These are phyloP conservation scores for Alternaria hordeiaustralica DNA, from an alignment of 2,329 filamentous ascomycete species.

Conservation along the genomic window DNA sequence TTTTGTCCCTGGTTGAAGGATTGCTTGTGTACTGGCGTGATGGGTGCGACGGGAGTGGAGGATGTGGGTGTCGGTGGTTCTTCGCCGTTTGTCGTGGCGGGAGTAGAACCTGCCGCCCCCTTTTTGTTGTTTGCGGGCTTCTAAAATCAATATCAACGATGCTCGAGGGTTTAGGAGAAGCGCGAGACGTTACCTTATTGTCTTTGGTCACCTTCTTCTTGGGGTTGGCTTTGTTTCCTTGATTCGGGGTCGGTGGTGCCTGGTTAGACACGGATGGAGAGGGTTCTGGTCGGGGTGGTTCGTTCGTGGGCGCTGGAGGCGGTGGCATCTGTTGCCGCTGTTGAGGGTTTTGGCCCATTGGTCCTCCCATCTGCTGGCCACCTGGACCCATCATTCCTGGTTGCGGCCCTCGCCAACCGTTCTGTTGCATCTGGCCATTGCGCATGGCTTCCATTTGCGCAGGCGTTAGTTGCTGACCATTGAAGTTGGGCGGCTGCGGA, in stretches of 20 bases:
- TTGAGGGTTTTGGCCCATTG: conserved; percentile 70
- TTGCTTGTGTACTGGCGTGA: conserved; percentile 53
- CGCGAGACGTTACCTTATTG: conserved; percentile 69
- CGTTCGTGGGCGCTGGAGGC: conserved; percentile 54
- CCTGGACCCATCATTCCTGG: conserved; percentile 62
- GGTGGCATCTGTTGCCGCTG: conserved; percentile 67
- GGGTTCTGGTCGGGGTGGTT: conserved; percentile 53
- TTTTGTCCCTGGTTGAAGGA: conserved; percentile 47
- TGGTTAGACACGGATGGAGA: conserved; percentile 54
- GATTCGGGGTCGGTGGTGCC: conserved; percentile 78
- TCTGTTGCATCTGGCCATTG: conserved; percentile 48
- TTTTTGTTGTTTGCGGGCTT: conserved; percentile 50
- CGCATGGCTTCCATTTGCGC: conserved; percentile 57
- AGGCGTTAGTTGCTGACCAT: conserved; percentile 68
- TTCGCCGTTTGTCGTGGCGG: conserved; percentile 52
- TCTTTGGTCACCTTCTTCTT: conserved; percentile 76
- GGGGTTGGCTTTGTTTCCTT: conserved; percentile 73
- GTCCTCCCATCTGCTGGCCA: conserved; percentile 58
- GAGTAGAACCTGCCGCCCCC: conserved; percentile 48
- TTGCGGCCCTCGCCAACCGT: conserved; percentile 44
- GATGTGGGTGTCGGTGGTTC: conserved; percentile 57
- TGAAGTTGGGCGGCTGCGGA: conserved; percentile 61
- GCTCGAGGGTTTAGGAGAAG: conserved; percentile 24
- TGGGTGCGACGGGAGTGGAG: conserved; percentile 56
- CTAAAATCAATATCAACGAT: conserved; percentile 48